Evolutionary conservation across 331 rosid species (phyloP).

Genomic region (Malus hybrid): DNA sequence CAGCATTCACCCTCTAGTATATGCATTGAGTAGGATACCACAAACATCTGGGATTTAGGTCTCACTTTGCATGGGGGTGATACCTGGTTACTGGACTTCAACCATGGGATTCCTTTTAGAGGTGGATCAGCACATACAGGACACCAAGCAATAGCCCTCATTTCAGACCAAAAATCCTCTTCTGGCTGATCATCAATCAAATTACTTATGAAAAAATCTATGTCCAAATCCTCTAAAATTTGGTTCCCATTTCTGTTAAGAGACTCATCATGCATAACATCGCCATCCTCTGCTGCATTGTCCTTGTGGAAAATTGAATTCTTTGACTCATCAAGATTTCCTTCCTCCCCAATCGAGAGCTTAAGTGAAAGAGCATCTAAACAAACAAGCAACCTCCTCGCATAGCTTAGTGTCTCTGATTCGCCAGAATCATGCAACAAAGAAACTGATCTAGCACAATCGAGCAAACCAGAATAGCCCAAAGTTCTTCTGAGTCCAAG

Average conservation of each 20-base stretch:
- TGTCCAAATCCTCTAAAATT: conserved; percentile 24
- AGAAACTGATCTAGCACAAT: conserved; percentile 86
- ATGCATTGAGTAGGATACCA: conserved; percentile 82
- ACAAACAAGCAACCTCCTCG: conserved; percentile 46
- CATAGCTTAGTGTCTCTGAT: conserved; percentile 44
- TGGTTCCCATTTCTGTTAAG: conserved; percentile 26
- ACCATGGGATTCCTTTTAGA: conserved; percentile 79
- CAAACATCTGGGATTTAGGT: conserved; percentile 86
- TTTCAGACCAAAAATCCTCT: conserved; percentile 90
- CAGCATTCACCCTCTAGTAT: conserved; percentile 68
- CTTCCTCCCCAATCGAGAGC: conserved; percentile 45
- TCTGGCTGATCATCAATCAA: conserved; percentile 46
- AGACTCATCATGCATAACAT: conserved; percentile 25
- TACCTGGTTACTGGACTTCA: conserved; percentile 48
- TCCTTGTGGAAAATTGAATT: conserved; percentile 18
- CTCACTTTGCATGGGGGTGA: conserved; percentile 66
- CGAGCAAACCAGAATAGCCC: conserved; percentile 85
- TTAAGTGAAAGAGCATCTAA: conserved; percentile 51
- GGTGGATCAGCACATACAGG: conserved; percentile 70
- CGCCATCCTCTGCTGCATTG: conserved; percentile 17
- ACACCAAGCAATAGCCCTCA: conserved; percentile 84
- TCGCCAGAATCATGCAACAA: conserved; percentile 52
- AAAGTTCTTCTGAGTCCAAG: conserved; percentile 83
- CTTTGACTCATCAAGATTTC: conserved; percentile 31
- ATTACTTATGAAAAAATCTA: conserved; percentile 38